Evolutionary conservation across 2,329 filamentous ascomycete genomes (phyloP), one percentile per base, ranked within the genome.

Genomic region (Fusarium sp.): DNA sequence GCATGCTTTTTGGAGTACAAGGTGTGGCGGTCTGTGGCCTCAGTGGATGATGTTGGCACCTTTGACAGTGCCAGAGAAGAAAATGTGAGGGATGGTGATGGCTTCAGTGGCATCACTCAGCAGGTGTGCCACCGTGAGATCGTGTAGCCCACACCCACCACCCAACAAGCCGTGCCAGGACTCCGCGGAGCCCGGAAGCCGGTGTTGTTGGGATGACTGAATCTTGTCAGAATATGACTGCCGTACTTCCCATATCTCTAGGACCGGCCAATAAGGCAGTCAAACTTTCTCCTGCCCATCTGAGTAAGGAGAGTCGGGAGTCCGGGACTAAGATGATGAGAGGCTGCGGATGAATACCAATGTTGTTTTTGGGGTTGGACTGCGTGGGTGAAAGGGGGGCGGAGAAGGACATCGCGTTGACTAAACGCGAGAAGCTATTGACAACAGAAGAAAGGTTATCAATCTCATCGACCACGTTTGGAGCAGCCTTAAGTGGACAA

Each of bases 171-270:
- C 25, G 50, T 27, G 35, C 20, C 35, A 27, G 68, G n/a, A 58
- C 22, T 64, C 50, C 37, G 37, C 76, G 76, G 76, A 76, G 12
- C 45, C 63, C 76, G 76, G 76, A 66, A 63, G 63, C 76, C 76
- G 76, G 67, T 56, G 40, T 27, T 62, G 66, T 45, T 43, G 60
- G 63, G 56, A 68, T 66, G 35, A 66, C 27, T 65, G 61, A 59
- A 64, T n/a, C 43, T 33, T 20, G 8, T 45, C 59, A 65, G 33
- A 60, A 75, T 59, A 68, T 58, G n/a, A 69, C 63, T 54, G 12
- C 61, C 43, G 22, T 54, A 33, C 57, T 43, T 62, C 68, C 66
- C 43, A 40, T 60, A 22, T 66, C 54, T 63, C 33, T 15, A 25
- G 20, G 52, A 17, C 45, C 45, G 30, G 27, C 47, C 27, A 65